Evolutionary conservation across 306 rosid genomes (phyloP).

Genomic region (Fragaria vesca): DNA sequence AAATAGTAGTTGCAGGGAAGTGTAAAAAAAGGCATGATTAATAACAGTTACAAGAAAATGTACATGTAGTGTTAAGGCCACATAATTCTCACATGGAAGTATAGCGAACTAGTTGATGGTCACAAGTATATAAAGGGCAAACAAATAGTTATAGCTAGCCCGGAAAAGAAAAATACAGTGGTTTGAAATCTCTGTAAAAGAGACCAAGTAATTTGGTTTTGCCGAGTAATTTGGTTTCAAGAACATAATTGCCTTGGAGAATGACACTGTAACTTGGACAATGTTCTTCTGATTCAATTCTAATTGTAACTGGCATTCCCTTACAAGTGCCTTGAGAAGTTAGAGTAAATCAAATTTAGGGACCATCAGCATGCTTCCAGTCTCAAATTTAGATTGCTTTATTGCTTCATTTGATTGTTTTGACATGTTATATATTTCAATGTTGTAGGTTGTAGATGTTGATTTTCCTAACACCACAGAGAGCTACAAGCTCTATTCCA

Average conservation of each 20-base stretch:
- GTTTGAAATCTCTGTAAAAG: not conserved
- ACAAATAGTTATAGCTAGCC: not conserved
- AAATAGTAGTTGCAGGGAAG: not conserved
- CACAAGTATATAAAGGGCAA: not conserved
- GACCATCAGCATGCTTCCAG: not conserved
- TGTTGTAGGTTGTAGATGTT: conserved; percentile 71
- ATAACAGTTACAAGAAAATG: not conserved
- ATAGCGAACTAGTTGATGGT: not conserved
- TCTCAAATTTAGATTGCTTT: not conserved
- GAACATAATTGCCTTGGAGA: not conserved
- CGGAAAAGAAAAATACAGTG: not conserved
- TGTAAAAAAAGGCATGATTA: not conserved
- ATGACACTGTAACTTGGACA: not conserved
- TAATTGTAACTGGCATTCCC: not conserved
- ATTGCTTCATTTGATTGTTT: not conserved
- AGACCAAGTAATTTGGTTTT: not conserved
- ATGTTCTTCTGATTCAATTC: not conserved
- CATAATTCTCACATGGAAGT: not conserved
- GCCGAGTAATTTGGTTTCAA: not conserved
- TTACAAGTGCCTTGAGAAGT: not conserved
- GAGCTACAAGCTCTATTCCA: conserved; percentile 87
- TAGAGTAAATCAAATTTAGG: not conserved
- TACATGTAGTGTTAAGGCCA: not conserved
- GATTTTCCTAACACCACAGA: conserved; percentile 92
- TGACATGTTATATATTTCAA: conserved; percentile 23